Evolutionary conservation across 2,329 filamentous ascomycete genomes (phyloP).

Genomic region (Scleromitrula shiraiana): DNA sequence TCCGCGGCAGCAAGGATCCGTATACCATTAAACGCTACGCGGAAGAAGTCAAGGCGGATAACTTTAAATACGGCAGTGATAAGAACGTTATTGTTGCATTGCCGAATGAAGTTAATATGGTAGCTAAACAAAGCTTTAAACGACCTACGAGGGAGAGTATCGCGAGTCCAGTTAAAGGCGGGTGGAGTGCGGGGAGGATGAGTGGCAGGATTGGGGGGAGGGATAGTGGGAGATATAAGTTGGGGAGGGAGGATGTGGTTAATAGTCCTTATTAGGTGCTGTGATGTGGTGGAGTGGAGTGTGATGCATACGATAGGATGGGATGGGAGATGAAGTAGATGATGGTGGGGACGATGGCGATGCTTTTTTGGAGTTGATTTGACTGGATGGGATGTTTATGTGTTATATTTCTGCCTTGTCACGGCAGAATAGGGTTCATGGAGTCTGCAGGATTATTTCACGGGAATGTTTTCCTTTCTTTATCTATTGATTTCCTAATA

Average conservation of each 20-base stretch:
- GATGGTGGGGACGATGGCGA: not conserved
- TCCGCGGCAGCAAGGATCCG: constrained; percentile 72
- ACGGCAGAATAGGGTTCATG: too few relatives aligned
- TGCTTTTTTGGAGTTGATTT: not conserved
- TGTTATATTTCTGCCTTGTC: not conserved
- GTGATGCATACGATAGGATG: not conserved
- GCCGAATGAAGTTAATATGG: constrained; percentile 97
- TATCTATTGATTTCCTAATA: not conserved
- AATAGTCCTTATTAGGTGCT: constrained; percentile 51
- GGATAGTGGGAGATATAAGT: constrained; percentile 58
- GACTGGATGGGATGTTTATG: not conserved
- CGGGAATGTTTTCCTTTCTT: not conserved
- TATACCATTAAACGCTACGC: constrained; percentile 96
- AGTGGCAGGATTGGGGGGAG: constrained; percentile 43
- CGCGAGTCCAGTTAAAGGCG: constrained; percentile 40
- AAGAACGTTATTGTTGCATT: constrained; percentile 97
- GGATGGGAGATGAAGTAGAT: not conserved
- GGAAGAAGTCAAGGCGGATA: constrained; percentile 94
- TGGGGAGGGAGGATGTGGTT: constrained; percentile 77
- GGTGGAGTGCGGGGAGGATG: constrained; percentile 40
- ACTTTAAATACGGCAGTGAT: constrained; percentile 95
- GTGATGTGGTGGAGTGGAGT: too few relatives aligned
- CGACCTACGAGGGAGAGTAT: constrained; percentile 91
- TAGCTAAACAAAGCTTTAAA: constrained; percentile 76
- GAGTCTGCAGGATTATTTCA: too few relatives aligned